Evolutionary conservation across 1,139 yeast genomes (phyloP).

Genomic region (Hansenula lynferdii): DNA sequence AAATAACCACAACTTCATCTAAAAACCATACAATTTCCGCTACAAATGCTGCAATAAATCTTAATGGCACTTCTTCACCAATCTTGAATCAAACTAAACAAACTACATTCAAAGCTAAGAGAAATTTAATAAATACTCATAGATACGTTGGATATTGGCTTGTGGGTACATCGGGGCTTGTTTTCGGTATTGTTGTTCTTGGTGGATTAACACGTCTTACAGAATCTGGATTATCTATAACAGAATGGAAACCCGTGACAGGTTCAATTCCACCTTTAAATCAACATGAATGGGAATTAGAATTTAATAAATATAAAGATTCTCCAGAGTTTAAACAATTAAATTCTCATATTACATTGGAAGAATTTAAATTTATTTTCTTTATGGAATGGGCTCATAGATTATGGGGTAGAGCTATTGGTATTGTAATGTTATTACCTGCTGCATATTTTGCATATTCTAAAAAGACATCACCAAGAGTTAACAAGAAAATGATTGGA

Average conservation of each 20-base stretch:
- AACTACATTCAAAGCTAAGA: conserved; percentile 5
- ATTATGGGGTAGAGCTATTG: conserved; percentile 87
- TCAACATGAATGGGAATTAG: conserved; percentile 78
- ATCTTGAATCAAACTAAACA: background rate
- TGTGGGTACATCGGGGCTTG: conserved; percentile 83
- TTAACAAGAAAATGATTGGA: conserved; percentile 64
- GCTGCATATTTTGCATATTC: conserved; percentile 74
- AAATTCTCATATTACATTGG: conserved; percentile 85
- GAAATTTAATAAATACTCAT: conserved; percentile 26
- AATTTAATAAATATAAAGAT: conserved; percentile 72
- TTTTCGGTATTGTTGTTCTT: conserved; percentile 91
- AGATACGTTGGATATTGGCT: conserved; percentile 82
- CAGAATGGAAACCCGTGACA: conserved; percentile 98
- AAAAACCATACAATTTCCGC: conserved; percentile 7
- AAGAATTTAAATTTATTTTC: conserved; percentile 92
- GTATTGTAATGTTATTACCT: conserved; percentile 76
- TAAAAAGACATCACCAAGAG: conserved; percentile 62
- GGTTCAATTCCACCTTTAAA: conserved; percentile 87
- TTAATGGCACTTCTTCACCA: background rate
- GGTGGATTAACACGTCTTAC: conserved; percentile 96
- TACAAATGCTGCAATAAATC: conserved; percentile 1
- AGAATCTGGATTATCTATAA: conserved; percentile 92
- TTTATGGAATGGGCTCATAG: conserved; percentile 99
- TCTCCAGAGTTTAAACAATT: conserved; percentile 91
- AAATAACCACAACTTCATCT: conserved; percentile 5